Percentiles rank a stretch among this genome's conserved stretches.
Conservation (phyloP, 139 green algal species). For the Choricystis sp. region DNA sequence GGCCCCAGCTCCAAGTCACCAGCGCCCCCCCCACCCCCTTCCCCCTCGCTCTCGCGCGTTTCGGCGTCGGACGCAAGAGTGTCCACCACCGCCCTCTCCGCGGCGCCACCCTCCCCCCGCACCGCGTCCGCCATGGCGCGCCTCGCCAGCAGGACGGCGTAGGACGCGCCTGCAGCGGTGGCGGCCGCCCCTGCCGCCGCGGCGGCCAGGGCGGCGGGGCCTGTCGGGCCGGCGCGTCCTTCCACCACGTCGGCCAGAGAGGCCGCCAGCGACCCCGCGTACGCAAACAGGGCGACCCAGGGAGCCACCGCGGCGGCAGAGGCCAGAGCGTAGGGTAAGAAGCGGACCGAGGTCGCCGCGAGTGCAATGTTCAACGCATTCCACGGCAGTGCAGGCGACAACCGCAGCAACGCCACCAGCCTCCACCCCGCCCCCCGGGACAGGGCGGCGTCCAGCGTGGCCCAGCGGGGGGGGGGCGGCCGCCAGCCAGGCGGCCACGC, state of each 20-base stretch:
- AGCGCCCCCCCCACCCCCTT: too few relatives aligned
- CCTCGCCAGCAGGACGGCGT: background rate
- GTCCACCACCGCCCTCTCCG: too few relatives aligned
- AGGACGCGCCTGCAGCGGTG: background rate
- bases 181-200: too few relatives aligned
- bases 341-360: background rate
- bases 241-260: background rate
- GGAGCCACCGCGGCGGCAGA: background rate
- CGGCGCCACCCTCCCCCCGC: too few relatives aligned
- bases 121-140: background rate
- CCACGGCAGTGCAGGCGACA: background rate
- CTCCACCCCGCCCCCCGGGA: background rate
- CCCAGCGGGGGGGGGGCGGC: background rate
- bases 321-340: background rate
- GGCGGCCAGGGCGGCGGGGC: too few relatives aligned
- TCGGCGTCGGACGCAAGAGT: too few relatives aligned
- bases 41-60: too few relatives aligned
- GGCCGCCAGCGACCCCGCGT: background rate
- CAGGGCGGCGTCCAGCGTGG: background rate
- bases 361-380: background rate
- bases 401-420: background rate
- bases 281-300: background rate
- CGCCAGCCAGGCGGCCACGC: background rate
- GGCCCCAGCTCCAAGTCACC: too few relatives aligned
- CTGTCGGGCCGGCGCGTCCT: too few relatives aligned